phyloP scores from a whole-genome alignment of 2,329 filamentous ascomycete genomes.

The Ceratocystis ficicola region DNA sequence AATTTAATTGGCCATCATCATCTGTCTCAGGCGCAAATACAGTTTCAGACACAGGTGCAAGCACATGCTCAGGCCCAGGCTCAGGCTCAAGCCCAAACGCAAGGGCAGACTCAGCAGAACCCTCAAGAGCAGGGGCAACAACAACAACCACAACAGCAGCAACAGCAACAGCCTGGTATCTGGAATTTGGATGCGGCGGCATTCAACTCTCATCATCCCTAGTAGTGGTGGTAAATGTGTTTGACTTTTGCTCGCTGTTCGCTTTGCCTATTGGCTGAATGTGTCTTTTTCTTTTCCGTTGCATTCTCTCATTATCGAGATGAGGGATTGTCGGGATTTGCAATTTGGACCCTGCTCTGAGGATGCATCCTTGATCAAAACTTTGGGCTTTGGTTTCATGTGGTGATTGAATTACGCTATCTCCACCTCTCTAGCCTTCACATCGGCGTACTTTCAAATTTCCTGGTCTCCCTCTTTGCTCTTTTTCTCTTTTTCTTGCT shows the following conservation, averaged over 20 bases:
- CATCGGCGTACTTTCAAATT: neutral
- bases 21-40: neutral
- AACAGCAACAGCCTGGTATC: neutral
- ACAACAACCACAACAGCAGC: neutral
- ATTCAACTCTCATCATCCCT: neutral
- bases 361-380: neutral
- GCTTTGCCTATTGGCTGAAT: neutral
- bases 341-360: neutral
- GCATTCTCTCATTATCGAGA: no score
- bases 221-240: neutral
- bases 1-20: neutral
- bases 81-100: neutral
- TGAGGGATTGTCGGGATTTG: no score
- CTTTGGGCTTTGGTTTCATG: neutral
- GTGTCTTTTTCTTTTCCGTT: no score
- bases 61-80: neutral
- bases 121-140: neutral
- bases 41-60: neutral
- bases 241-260: neutral
- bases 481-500: neutral
- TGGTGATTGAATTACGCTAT: neutral
- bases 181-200: neutral
- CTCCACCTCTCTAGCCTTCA: neutral
- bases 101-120: neutral
- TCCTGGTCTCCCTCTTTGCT: neutral